Conservation (phyloP, 768 basidiomycete species). For the Dioszegia crocea region DNA sequence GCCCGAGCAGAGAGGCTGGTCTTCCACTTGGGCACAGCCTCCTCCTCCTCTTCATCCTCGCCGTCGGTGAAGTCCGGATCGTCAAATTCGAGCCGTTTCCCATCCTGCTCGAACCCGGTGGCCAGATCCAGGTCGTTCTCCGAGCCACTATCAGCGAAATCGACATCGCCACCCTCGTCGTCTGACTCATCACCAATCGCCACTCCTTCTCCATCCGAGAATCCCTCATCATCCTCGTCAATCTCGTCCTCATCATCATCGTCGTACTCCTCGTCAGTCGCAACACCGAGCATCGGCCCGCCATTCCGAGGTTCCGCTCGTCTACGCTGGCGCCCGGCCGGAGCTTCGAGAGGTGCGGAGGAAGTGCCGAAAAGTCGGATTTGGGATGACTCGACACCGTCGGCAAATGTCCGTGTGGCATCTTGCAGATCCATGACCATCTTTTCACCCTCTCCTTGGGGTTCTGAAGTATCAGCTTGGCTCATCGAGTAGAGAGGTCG, state of each 20-base stretch:
- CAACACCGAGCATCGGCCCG: conserved; percentile 46
- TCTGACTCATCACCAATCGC: conserved; percentile 41
- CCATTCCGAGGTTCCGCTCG: conserved; percentile 40
- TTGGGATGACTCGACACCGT: conserved; percentile 70
- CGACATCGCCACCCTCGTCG: conserved; percentile 41
- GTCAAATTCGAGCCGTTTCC: conserved; percentile 56
- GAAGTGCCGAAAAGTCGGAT: conserved; percentile 82
- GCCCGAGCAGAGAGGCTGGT: conserved; percentile 59
- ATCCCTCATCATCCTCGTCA: conserved; percentile 41
- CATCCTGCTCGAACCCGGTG: conserved; percentile 57
- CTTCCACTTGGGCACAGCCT: conserved; percentile 71
- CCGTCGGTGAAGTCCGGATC: conserved; percentile 49
- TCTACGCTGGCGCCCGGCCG: conserved; percentile 27
- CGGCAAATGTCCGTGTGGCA: conserved; percentile 72
- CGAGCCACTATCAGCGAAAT: conserved; percentile 44
- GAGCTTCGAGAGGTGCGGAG: conserved; percentile 59
- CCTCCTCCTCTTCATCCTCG: conserved; percentile 52
- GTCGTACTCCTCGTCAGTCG: conserved; percentile 49
- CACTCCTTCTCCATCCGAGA: conserved; percentile 19
- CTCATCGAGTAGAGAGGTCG: not conserved
- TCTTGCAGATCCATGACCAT: conserved; percentile 99
- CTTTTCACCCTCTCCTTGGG: conserved; percentile 87
- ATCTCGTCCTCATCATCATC: conserved; percentile 46
- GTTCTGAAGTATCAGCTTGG: conserved; percentile 53
- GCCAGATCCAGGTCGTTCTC: conserved; percentile 45